Evolutionary conservation across 2,329 filamentous ascomycete genomes (phyloP).

Genomic region (Aaosphaeria pasadenensis): DNA sequence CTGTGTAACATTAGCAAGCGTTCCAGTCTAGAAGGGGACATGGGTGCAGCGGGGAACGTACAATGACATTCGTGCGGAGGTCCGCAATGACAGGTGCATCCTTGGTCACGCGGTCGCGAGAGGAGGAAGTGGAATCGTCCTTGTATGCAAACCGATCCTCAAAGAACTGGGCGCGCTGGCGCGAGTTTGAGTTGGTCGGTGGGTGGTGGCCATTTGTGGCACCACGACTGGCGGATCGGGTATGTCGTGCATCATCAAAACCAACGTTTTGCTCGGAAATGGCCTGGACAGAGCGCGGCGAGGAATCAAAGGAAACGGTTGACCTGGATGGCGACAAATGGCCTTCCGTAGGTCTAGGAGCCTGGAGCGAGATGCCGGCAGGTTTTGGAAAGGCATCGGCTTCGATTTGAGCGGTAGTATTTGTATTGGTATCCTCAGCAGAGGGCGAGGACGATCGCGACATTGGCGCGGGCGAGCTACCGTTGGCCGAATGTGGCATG

Average conservation of each 20-base stretch:
- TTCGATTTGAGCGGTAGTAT: no score
- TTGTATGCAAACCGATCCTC: conserved; percentile 39
- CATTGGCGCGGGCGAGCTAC: conserved; percentile 28
- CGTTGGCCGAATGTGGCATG: conserved; percentile 37
- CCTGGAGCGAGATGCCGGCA: conserved; percentile 29
- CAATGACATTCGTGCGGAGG: conserved; percentile 51
- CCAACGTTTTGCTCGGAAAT: conserved; percentile 12
- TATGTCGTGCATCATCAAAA: conserved; percentile 9
- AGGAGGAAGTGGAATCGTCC: conserved; percentile 28
- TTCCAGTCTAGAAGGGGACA: background rate
- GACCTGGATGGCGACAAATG: conserved; percentile 36
- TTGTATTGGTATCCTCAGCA: conserved; percentile 14
- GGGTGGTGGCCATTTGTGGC: conserved; percentile 10
- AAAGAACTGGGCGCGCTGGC: conserved; percentile 36
- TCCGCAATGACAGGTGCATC: conserved; percentile 49
- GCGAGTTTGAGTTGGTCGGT: conserved; percentile 16
- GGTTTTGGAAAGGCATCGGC: conserved; percentile 33
- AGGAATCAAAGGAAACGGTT: conserved; percentile 36
- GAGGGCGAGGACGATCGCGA: conserved; percentile 36
- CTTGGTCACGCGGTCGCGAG: conserved; percentile 42
- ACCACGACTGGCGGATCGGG: conserved; percentile 14
- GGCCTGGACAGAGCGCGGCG: conserved; percentile 25
- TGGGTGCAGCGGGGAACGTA: conserved; percentile 27
- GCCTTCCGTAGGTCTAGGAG: conserved; percentile 21
- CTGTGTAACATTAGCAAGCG: conserved; percentile 40